Percentiles rank a stretch among this genome's conserved stretches.
phyloP scores from a whole-genome alignment of 2,329 filamentous ascomycete species.

The Calonectria leucothoes region DNA sequence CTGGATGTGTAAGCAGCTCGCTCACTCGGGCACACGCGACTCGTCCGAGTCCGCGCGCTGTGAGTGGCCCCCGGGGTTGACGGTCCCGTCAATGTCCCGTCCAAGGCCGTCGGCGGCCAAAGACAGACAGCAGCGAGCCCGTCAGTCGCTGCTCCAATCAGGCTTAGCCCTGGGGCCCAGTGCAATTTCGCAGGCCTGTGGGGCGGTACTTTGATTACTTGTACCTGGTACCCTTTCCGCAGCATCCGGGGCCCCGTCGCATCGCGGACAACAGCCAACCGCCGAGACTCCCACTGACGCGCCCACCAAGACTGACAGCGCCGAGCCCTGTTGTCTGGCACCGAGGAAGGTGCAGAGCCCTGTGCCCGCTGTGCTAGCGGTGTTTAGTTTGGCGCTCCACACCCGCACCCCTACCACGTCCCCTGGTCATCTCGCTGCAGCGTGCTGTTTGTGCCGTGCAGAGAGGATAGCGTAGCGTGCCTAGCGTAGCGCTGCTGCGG shows the following conservation, averaged over 20 bases:
- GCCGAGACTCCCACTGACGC: slow-evolving; percentile 6
- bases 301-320: slow-evolving; percentile 2
- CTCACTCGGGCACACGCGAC: slow-evolving; percentile 25
- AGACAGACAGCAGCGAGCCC: slow-evolving; percentile 24
- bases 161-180: slow-evolving; percentile 36
- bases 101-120: slow-evolving; percentile 25
- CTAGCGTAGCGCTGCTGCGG: slow-evolving; percentile 9
- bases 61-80: slow-evolving; percentile 31
- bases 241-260: slow-evolving; percentile 40
- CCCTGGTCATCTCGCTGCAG: slow-evolving; percentile 7
- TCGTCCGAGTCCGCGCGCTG: slow-evolving; percentile 18
- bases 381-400: slow-evolving; percentile 4
- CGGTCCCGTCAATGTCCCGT: slow-evolving; percentile 16
- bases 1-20: slow-evolving; percentile 37
- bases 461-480: not conserved
- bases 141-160: slow-evolving; percentile 29
- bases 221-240: slow-evolving; percentile 43
- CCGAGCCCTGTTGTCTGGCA: slow-evolving; percentile 1
- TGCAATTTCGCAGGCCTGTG: slow-evolving; percentile 41
- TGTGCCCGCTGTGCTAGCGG: not conserved
- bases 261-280: slow-evolving; percentile 14
- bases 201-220: slow-evolving; percentile 35
- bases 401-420: not conserved
- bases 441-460: not conserved
- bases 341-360: not conserved